Evolutionary conservation across 2,329 filamentous ascomycete species (phyloP).

Genomic region (Xylaria sp.): DNA sequence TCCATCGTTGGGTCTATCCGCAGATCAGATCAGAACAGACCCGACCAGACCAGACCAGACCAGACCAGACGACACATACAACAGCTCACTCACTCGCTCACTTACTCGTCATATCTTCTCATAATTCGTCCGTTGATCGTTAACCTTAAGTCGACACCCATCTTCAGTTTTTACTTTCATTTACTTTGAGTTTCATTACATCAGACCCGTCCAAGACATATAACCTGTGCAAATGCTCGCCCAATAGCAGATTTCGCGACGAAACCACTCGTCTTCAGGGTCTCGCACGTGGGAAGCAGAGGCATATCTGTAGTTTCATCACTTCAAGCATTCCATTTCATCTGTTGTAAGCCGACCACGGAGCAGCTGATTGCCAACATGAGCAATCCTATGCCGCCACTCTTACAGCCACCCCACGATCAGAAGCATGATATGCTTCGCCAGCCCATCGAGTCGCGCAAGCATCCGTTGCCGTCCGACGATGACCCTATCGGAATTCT

Average conservation of each 20-base stretch:
- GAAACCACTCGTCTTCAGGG: constrained; percentile 31
- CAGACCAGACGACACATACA: not conserved
- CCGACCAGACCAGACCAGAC: too few species aligned
- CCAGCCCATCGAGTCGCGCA: constrained; percentile 32
- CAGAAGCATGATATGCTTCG: constrained; percentile 39
- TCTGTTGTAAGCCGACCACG: constrained; percentile 34
- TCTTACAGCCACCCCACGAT: constrained; percentile 48
- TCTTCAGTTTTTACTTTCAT: not conserved
- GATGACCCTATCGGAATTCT: constrained; percentile 37
- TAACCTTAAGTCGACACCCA: not conserved
- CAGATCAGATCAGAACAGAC: not conserved
- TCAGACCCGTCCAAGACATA: constrained; percentile 6
- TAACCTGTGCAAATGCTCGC: constrained; percentile 28
- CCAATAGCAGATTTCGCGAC: constrained; percentile 26
- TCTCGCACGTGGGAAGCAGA: constrained; percentile 28
- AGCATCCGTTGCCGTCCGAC: constrained; percentile 42
- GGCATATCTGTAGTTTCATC: constrained; percentile 31
- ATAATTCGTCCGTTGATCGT: constrained; percentile 1
- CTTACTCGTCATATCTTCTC: not conserved
- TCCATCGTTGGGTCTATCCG: not conserved
- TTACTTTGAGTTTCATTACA: not conserved
- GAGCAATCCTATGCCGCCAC: constrained; percentile 61
- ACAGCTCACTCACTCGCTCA: not conserved
- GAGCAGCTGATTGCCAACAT: constrained; percentile 51
- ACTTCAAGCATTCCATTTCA: not conserved